Base-by-base conservation (phyloP, 73 alveolate genomes). In the Breviolum minutum region DNA sequence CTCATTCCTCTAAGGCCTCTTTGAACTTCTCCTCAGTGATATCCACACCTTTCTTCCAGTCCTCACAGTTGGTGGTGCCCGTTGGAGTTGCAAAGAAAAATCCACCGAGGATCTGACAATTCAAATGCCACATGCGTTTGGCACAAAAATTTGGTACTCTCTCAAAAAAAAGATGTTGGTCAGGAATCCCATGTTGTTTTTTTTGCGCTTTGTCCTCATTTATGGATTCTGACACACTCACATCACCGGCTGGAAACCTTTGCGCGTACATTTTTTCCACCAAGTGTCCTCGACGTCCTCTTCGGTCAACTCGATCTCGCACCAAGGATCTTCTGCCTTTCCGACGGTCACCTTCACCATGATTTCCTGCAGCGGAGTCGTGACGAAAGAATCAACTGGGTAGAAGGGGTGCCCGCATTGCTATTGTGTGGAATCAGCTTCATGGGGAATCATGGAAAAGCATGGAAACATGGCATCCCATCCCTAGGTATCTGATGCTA, bases 261-360 rank as follows among this genome's bases (percentile, higher is more conserved):
- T 66, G n/a, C n/a, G n/a, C n/a, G n/a, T n/a, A n/a, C n/a, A n/a
- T 17, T 66, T 17, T 66, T 66, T 66, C 17, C 17, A 11, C 17
- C 74, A 17, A 17, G 74, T 7, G 60, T 93, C 99, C 94, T 94
- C 99, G 71, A 94, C 99, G 63, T 94, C 99, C 48, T 94, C 99
- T 62, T 77, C 99, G 66, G 92, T 80, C 64, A 94, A 93, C 71
- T 94, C 94, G 85, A 94, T 94, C 99, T 94, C 99, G 85, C 99
- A 94, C 99, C 99, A 94, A 87, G 99, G 99, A 69, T 94, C 99
- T 32, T 94, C 99, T 3, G 99, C 93, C 84, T 80, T 94, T 60
- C 99, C 99, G 69, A 94, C 85, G 48, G 99, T 94, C 99, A 94
- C 99, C 86, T 80, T 77, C 99, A 94, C 99, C 99, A 94, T 91